phyloP scores from a whole-genome alignment of 2,329 filamentous ascomycete species.

The Cryphonectria naterciae region DNA sequence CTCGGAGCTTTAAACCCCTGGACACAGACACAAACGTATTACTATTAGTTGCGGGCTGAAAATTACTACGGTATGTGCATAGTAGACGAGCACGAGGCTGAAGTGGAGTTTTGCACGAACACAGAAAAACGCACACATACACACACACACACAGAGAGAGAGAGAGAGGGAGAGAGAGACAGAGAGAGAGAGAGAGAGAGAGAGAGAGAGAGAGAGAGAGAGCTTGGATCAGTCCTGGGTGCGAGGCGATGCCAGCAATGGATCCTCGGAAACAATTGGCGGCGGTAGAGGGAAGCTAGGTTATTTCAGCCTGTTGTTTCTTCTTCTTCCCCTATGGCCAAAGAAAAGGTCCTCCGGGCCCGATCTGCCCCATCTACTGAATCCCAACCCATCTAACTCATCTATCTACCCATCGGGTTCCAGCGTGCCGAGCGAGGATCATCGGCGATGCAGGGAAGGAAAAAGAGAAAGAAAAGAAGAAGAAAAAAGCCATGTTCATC shows the following conservation, averaged over 20 bases:
- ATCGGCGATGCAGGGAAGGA: neutral
- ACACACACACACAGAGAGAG: neutral
- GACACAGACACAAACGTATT: neutral
- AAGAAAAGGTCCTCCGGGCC: neutral
- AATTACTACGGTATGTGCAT: too few relatives aligned
- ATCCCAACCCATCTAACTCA: neutral
- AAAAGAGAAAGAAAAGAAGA: neutral
- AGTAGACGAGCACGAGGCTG: slow-evolving; percentile 24
- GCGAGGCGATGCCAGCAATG: neutral
- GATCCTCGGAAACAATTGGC: slow-evolving; percentile 2
- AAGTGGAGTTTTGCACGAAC: neutral
- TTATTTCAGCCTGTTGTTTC: slow-evolving; percentile 2
- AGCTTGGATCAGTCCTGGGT: slow-evolving; percentile 5
- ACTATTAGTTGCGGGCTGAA: too few relatives aligned
- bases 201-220: neutral
- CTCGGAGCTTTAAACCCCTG: slow-evolving; percentile 7
- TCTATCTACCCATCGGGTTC: neutral
- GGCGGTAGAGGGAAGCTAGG: neutral
- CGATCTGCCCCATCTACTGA: neutral
- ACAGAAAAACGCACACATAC: neutral
- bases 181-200: neutral
- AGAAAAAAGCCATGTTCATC: neutral
- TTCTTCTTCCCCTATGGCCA: too few relatives aligned
- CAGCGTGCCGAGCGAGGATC: neutral
- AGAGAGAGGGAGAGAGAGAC: neutral